Evolutionary conservation across 1,139 yeast species (phyloP).

Genomic region (Hyphopichia wangnamkhiaoensis): DNA sequence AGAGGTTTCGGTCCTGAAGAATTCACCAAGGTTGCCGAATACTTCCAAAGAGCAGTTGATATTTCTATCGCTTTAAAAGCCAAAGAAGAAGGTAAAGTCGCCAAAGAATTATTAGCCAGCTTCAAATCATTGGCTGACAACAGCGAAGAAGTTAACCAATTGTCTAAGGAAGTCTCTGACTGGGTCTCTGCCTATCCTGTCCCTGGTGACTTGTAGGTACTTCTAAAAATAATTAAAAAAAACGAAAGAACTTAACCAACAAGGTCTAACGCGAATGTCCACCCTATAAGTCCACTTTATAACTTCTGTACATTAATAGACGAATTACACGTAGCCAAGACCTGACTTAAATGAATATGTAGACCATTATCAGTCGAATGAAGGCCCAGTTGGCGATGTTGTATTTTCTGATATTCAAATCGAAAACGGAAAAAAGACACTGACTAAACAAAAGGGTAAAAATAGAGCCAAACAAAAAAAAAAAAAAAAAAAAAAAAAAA

Average conservation of each 20-base stretch:
- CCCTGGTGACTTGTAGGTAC: conserved; percentile 63
- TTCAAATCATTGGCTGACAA: conserved; percentile 68
- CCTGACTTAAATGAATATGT: too few species aligned
- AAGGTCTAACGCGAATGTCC: too few species aligned
- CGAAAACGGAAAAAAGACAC: too few species aligned
- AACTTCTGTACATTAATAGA: background rate
- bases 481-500: too few species aligned
- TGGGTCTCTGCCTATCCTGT: conserved; percentile 77
- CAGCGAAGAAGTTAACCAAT: conserved; percentile 55
- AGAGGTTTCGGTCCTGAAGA: conserved; percentile 85
- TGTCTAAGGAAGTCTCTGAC: conserved; percentile 59
- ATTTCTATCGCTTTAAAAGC: conserved; percentile 60
- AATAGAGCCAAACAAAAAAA: too few species aligned
- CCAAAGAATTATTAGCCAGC: conserved; percentile 63
- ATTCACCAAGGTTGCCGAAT: conserved; percentile 74
- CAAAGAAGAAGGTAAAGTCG: conserved; percentile 58
- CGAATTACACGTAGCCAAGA: background rate
- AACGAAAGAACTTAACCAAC: too few species aligned
- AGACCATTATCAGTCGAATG: too few species aligned
- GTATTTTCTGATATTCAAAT: too few species aligned
- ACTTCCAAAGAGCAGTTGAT: conserved; percentile 76
- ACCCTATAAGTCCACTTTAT: background rate
- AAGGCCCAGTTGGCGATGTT: too few species aligned
- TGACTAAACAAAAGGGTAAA: too few species aligned
- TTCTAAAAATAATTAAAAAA: too few species aligned